Base-by-base conservation (phyloP, 1,284 basidiomycete species). In the Cryptococcus maquisensis region DNA sequence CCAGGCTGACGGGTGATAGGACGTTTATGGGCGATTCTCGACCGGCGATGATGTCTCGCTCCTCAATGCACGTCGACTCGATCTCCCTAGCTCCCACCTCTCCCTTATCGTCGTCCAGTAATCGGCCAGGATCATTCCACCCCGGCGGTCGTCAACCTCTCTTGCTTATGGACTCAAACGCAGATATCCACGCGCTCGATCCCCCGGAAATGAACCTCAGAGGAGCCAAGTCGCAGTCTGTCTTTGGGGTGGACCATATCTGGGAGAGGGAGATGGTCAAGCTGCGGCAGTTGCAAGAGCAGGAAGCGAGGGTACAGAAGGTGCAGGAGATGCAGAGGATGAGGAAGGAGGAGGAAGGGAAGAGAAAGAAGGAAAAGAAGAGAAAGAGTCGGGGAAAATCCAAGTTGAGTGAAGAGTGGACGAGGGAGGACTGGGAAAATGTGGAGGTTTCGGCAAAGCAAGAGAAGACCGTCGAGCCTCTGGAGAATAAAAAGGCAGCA, bases 191-290 rank as follows among this genome's bases (percentile, higher is more conserved):
- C 18, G 43, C 10, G 18, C 52, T 21, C 20, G 40, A n/a, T 28
- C 32, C 21, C n/a, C 41, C n/a, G 39, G 44, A 35, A 43, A 43
- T 42, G 47, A 49, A 8, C 12, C 23, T 16, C 18, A 24, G n/a
- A 13, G 43, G 26, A 23, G 36, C 57, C 18, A 72, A 71, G 47
- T 66, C 66, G 1, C 60, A 57, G 39, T 74, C 69, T 6, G 71
- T 76, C 0, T 76, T 74, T 52, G 73, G 75, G 8, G 69, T 71
- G 8, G 74, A 75, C 59, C 63, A 65, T 41, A 39, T 76, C 10
- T 77, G 74, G 75, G 69, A 76, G 49, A 63, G 61, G 26, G 75
- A 76, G 51, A 64, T 75, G 67, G 61, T 58, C 24, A 75, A 72
- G 56, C 56, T 75, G 32, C 65, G 64, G 38, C 44, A 56, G 1